phyloP scores from a whole-genome alignment of 2,329 filamentous ascomycete species.

The Septoria linicola region DNA sequence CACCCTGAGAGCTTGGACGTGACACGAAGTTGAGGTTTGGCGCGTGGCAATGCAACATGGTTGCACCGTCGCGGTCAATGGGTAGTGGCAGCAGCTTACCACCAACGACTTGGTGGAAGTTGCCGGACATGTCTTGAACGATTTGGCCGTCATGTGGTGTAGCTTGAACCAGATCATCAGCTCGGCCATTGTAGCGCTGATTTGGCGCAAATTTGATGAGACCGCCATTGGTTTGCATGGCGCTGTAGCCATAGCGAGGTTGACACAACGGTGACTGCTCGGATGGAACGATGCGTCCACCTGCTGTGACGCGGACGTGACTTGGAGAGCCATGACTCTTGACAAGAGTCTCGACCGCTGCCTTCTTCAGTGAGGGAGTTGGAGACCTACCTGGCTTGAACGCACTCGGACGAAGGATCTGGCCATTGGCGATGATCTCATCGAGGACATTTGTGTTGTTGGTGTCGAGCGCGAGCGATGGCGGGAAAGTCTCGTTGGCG shows the following conservation, averaged over 20 bases:
- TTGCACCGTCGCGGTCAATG: constrained; percentile 35
- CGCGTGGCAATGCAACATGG: constrained; percentile 39
- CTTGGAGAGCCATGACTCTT: constrained; percentile 54
- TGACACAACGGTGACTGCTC: constrained; percentile 43
- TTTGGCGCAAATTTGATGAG: constrained; percentile 42
- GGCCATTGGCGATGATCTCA: constrained; percentile 38
- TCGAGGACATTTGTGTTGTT: constrained; percentile 31
- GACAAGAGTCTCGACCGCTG: constrained; percentile 51
- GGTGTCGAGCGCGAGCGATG: constrained; percentile 15
- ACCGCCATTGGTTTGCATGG: constrained; percentile 40
- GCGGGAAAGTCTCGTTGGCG: constrained; percentile 22
- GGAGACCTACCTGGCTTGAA: constrained; percentile 43
- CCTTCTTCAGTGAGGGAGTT: constrained; percentile 51
- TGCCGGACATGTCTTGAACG: constrained; percentile 39
- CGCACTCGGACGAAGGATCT: constrained; percentile 29
- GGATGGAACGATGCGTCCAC: constrained; percentile 53
- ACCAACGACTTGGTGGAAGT: constrained; percentile 41
- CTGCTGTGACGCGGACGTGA: constrained; percentile 52
- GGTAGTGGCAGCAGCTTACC: constrained; percentile 38
- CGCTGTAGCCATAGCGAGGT: constrained; percentile 42
- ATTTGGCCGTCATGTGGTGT: constrained; percentile 40
- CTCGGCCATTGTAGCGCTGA: constrained; percentile 31
- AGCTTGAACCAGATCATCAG: constrained; percentile 27
- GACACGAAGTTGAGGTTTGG: constrained; percentile 38
- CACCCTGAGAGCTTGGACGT: neutral